Percentiles rank a stretch among this genome's conserved stretches.
Conservation (phyloP, 2,329 filamentous ascomycete species). For the Aspergillus ibericus region DNA sequence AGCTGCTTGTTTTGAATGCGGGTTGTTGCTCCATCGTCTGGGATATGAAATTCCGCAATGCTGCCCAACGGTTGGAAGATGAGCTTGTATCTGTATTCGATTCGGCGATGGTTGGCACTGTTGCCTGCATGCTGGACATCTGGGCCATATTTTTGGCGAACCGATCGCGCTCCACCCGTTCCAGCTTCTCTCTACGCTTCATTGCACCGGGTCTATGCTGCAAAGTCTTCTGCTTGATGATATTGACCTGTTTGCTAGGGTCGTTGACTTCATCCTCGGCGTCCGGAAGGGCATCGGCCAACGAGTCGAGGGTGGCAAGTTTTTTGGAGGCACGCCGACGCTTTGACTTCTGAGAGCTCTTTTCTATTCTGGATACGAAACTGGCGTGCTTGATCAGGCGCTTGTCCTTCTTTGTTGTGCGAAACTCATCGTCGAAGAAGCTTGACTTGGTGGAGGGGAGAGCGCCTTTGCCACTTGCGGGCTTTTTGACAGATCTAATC, state of each 20-base stretch:
- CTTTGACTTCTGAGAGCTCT: constrained; percentile 59
- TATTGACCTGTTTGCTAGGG: constrained; percentile 57
- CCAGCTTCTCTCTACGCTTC: constrained; percentile 78
- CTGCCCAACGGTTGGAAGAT: constrained; percentile 70
- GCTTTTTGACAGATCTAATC: constrained; percentile 20
- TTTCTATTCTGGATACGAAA: constrained; percentile 75
- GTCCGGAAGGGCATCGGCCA: constrained; percentile 78
- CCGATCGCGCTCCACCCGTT: constrained; percentile 76
- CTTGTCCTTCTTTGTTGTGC: constrained; percentile 78
- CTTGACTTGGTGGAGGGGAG: constrained; percentile 19
- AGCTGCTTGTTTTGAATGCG: constrained; percentile 58
- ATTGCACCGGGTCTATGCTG: constrained; percentile 74
- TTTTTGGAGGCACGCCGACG: constrained; percentile 72
- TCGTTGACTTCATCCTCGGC: constrained; percentile 50
- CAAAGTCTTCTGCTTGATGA: constrained; percentile 74
- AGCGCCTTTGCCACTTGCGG: constrained; percentile 18
- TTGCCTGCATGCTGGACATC: constrained; percentile 53
- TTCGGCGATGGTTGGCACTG: constrained; percentile 24
- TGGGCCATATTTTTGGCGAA: constrained; percentile 82
- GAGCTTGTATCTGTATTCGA: constrained; percentile 23
- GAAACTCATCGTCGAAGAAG: constrained; percentile 52
- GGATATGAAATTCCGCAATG: constrained; percentile 78
- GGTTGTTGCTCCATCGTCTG: constrained; percentile 86
- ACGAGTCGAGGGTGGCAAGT: constrained; percentile 70
- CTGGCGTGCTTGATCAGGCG: constrained; percentile 75